A percentile compares a stretch with the other conserved stretches of the same genome.
Evolutionary conservation across 805 yeast genomes (phyloP).

Genomic region (Metschnikowia lachancei): DNA sequence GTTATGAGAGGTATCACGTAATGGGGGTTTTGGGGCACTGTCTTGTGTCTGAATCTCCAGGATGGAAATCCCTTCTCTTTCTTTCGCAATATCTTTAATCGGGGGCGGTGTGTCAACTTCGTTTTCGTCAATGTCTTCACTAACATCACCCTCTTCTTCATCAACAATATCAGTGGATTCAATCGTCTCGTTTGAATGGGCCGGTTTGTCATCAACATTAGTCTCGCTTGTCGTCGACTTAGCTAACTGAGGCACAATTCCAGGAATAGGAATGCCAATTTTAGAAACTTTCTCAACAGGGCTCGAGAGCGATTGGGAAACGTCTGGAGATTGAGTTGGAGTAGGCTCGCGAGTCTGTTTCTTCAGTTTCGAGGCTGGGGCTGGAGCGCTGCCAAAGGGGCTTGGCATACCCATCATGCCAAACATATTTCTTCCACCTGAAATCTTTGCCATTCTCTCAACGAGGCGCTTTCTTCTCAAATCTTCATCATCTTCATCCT

Average conservation of each 20-base stretch:
- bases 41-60: conserved; percentile 9
- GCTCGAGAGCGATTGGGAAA: background rate
- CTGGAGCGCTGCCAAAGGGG: conserved; percentile 30
- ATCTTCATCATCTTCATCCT: conserved; percentile 64
- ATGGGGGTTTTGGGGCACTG: background rate
- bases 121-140: conserved; percentile 11
- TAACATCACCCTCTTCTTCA: conserved; percentile 24
- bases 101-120: conserved; percentile 1
- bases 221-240: background rate
- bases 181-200: background rate
- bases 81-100: background rate
- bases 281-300: conserved; percentile 4
- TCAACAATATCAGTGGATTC: background rate
- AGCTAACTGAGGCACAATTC: conserved; percentile 3
- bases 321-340: background rate
- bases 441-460: conserved; percentile 93
- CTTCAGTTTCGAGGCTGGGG: conserved; percentile 16
- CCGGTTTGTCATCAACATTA: background rate
- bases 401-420: conserved; percentile 64
- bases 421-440: conserved; percentile 81
- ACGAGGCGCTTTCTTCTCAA: conserved; percentile 71
- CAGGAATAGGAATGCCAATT: conserved; percentile 14
- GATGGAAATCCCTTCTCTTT: background rate
- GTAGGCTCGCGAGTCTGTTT: conserved; percentile 12
- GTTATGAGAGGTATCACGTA: background rate